A percentile compares a stretch with the other conserved stretches of the same genome.
phyloP scores from a whole-genome alignment of 1,284 basidiomycete genomes.

The Neotropicomus parvogracilis region DNA sequence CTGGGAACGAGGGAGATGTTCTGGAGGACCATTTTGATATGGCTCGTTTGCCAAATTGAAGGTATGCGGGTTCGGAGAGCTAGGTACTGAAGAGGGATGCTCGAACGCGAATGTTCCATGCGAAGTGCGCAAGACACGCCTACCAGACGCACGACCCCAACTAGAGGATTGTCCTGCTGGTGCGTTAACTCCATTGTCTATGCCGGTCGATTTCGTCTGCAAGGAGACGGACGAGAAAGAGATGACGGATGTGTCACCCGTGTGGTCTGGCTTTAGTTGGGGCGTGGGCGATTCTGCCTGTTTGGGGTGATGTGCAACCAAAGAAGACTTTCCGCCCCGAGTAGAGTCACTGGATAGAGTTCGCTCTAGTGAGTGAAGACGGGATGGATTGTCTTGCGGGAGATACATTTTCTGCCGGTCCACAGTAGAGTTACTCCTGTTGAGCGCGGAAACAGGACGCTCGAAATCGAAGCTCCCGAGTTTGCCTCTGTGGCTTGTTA shows the following conservation, averaged over 20 bases:
- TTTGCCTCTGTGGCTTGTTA: slow-evolving; percentile 38
- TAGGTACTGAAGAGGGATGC: slow-evolving; percentile 39
- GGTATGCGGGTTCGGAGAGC: slow-evolving; percentile 31
- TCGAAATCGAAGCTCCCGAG: slow-evolving; percentile 76
- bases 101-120: slow-evolving; percentile 43
- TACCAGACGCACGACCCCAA: slow-evolving; percentile 34
- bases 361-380: slow-evolving; percentile 21
- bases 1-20: slow-evolving; percentile 6
- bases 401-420: slow-evolving; percentile 16
- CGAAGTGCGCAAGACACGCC: slow-evolving; percentile 25
- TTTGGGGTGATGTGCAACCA: slow-evolving; percentile 6
- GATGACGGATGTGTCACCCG: slow-evolving; percentile 30
- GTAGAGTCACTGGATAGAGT: slow-evolving; percentile 29
- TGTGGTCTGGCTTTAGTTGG: slow-evolving; percentile 23
- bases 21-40: slow-evolving; percentile 7
- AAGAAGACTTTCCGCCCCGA: slow-evolving; percentile 16
- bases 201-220: slow-evolving; percentile 32
- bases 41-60: slow-evolving; percentile 21
- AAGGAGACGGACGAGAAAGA: slow-evolving; percentile 34
- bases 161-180: slow-evolving; percentile 30
- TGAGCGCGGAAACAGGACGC: slow-evolving; percentile 43
- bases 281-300: slow-evolving; percentile 21
- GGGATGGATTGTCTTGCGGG: slow-evolving; percentile 7
- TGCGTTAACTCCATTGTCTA: slow-evolving; percentile 14
- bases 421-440: slow-evolving; percentile 30